Evolutionary conservation across 495 filamentous ascomycete genomes (phyloP).

Genomic region (Xylaria nigripes): DNA sequence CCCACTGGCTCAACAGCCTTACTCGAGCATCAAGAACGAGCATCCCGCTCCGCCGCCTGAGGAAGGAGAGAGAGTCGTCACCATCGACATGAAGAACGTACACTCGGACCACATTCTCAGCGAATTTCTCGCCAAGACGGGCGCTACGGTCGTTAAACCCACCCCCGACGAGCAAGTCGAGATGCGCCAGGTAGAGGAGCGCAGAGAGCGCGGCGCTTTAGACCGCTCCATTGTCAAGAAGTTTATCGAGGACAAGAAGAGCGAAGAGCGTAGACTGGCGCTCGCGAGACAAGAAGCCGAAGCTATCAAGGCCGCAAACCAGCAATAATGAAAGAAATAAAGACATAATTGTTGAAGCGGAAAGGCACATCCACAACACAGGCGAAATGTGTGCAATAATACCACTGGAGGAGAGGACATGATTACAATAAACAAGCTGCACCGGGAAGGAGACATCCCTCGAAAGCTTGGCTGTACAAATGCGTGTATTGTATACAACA

Average conservation of each 20-base stretch:
- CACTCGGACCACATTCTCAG: constrained; percentile 57
- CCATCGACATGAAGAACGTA: constrained; percentile 57
- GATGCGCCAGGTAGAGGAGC: constrained; percentile 51
- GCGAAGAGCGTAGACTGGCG: constrained; percentile 45
- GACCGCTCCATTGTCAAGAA: constrained; percentile 55
- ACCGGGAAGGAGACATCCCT: not conserved
- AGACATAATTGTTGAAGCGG: not conserved
- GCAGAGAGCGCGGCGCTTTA: constrained; percentile 39
- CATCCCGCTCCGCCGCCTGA: constrained; percentile 35
- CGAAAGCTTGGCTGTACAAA: constrained; percentile 8
- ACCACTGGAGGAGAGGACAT: not conserved
- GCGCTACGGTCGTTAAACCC: constrained; percentile 51
- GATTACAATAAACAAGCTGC: not conserved
- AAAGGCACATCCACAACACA: not conserved
- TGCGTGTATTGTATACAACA: constrained; percentile 11
- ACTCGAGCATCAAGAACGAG: constrained; percentile 25
- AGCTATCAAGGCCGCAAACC: constrained; percentile 26
- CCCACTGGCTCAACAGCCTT: constrained; percentile 26
- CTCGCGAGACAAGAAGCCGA: constrained; percentile 22
- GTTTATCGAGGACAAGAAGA: constrained; percentile 53
- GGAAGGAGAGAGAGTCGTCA: constrained; percentile 37
- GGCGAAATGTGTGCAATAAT: not conserved
- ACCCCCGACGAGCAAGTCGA: constrained; percentile 53
- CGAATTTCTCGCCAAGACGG: constrained; percentile 59
- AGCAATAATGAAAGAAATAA: constrained; percentile 6